These are phyloP conservation scores for Epichloe elymi DNA, from an alignment of 2,329 filamentous ascomycete species.

Conservation along the genomic window DNA sequence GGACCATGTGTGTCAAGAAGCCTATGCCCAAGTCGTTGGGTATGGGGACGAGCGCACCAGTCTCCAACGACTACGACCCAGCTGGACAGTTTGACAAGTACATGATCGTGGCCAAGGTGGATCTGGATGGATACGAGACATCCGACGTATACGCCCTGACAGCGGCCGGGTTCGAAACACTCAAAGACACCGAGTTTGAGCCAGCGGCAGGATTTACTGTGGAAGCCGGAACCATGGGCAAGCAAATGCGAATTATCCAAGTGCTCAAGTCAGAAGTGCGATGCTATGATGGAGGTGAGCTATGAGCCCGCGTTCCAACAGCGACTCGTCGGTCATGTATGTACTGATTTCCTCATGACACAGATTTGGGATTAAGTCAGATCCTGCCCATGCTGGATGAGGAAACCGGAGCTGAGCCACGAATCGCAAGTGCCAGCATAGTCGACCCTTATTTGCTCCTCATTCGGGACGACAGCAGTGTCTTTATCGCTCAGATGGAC, in stretches of 20 bases:
- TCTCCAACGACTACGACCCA: constrained; percentile 41
- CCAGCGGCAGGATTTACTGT: constrained; percentile 76
- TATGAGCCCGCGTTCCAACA: not conserved
- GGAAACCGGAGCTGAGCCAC: constrained; percentile 68
- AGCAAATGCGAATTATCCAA: constrained; percentile 71
- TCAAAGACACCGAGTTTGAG: constrained; percentile 82
- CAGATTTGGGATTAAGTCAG: constrained; percentile 76
- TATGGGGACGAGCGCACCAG: constrained; percentile 34
- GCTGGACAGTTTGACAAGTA: constrained; percentile 61
- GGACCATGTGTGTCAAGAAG: constrained; percentile 64
- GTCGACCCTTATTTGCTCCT: constrained; percentile 76
- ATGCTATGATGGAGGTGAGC: constrained; percentile 76
- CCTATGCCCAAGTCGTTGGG: constrained; percentile 42
- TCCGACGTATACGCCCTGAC: constrained; percentile 68
- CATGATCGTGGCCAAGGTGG: constrained; percentile 68
- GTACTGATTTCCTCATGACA: constrained; percentile 8
- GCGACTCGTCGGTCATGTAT: not conserved
- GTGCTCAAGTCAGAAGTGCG: constrained; percentile 76
- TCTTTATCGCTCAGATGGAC: constrained; percentile 68
- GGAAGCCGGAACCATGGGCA: constrained; percentile 72
- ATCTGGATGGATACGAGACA: constrained; percentile 55
- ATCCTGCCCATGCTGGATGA: constrained; percentile 91
- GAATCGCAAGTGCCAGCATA: constrained; percentile 70
- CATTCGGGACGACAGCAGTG: constrained; percentile 69
- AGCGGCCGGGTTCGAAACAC: constrained; percentile 58